Conservation (phyloP, 345 rosid species). For the Ailanthus altissimus region DNA sequence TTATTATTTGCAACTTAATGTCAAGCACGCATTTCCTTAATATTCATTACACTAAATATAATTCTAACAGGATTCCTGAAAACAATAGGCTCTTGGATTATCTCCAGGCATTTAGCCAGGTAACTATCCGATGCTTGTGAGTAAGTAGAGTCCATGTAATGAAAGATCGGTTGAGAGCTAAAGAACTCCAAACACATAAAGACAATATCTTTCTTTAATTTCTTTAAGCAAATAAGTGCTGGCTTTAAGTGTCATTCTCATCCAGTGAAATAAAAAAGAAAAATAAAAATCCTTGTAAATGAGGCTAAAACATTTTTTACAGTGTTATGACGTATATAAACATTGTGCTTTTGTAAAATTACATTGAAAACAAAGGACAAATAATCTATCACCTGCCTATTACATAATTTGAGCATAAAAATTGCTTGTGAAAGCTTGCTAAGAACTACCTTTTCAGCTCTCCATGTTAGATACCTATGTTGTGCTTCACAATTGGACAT, state of each 20-base stretch:
- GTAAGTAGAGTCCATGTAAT: not conserved
- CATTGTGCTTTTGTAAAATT: not conserved
- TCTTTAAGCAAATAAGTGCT: not conserved
- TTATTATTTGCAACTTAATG: not conserved
- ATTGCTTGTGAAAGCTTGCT: not conserved
- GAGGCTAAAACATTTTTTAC: not conserved
- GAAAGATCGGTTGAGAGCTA: too few species aligned
- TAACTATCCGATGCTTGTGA: not conserved
- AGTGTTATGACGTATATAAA: too few species aligned
- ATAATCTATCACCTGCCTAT: not conserved
- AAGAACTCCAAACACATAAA: not conserved
- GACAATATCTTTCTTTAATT: not conserved
- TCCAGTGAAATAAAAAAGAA: not conserved
- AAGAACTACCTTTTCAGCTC: conserved; percentile 61
- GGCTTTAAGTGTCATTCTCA: not conserved
- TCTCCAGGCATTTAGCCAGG: not conserved
- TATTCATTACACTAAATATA: not conserved
- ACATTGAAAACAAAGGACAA: too few species aligned
- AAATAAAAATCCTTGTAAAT: too few species aligned
- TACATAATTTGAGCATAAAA: not conserved
- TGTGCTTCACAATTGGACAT: conserved; percentile 54
- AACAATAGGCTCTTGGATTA: not conserved
- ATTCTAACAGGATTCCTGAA: not conserved
- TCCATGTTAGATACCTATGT: conserved; percentile 69
- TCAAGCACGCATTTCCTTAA: not conserved